phyloP scores from a whole-genome alignment of 2,329 filamentous ascomycete species.

The Mycosphaerelloides madeirae region DNA sequence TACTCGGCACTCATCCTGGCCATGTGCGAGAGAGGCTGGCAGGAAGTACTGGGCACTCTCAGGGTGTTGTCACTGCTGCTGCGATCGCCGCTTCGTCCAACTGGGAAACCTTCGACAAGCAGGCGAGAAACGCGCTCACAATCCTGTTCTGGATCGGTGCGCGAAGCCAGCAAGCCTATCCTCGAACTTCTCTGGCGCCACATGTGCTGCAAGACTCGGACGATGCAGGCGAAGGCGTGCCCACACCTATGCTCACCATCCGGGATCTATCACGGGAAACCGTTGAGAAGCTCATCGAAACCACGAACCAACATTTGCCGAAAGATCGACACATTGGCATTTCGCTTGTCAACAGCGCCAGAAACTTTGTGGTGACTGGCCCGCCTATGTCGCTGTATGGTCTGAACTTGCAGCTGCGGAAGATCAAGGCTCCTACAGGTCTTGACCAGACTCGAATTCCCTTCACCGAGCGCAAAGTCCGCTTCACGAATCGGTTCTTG shows the following conservation, averaged over 20 bases:
- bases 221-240: conserved; percentile 89
- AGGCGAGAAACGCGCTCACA: conserved; percentile 74
- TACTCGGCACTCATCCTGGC: conserved; percentile 82
- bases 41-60: conserved; percentile 92
- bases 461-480: conserved; percentile 90
- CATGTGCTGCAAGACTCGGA: conserved; percentile 86
- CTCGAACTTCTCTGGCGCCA: conserved; percentile 86
- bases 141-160: conserved; percentile 99
- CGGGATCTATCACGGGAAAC: conserved; percentile 82
- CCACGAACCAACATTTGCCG: conserved; percentile 93
- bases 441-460: conserved; percentile 92
- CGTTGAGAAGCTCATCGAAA: conserved; percentile 94
- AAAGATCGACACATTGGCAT: conserved; percentile 89
- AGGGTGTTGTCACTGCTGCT: conserved; percentile 90
- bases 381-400: conserved; percentile 94
- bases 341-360: conserved; percentile 91
- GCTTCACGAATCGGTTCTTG: conserved; percentile 94
- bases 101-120: conserved; percentile 86
- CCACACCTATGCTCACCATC: conserved; percentile 97
- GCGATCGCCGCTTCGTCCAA: conserved; percentile 84
- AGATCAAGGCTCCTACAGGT: conserved; percentile 96
- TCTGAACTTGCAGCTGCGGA: conserved; percentile 88
- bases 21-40: conserved; percentile 77
- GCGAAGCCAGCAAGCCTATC: conserved; percentile 95
- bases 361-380: conserved; percentile 94